Evolutionary conservation across 495 filamentous ascomycete species (phyloP).

Genomic region (Penicillium bovifimosum): DNA sequence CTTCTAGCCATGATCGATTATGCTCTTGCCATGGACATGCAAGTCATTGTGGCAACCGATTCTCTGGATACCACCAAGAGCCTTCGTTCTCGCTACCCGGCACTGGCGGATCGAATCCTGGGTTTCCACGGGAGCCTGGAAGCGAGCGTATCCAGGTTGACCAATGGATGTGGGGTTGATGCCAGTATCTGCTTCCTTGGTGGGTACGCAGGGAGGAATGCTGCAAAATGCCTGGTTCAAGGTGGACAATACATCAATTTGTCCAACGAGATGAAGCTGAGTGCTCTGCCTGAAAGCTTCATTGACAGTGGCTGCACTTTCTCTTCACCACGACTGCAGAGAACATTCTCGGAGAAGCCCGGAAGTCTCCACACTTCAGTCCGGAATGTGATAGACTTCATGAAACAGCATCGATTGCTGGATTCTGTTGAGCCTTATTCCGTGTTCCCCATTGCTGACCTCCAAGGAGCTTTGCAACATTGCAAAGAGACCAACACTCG

Average conservation of each 20-base stretch:
- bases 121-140: slow-evolving; percentile 10
- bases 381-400: slow-evolving; percentile 13
- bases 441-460: slow-evolving; percentile 9
- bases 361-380: slow-evolving; percentile 11
- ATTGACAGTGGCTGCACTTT: slow-evolving; percentile 19
- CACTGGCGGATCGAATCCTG: slow-evolving; percentile 8
- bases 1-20: slow-evolving; percentile 18
- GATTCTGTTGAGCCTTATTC: slow-evolving; percentile 13
- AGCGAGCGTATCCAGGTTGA: slow-evolving; percentile 11
- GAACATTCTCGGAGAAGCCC: slow-evolving; percentile 11
- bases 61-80: slow-evolving; percentile 4
- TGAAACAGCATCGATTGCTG: slow-evolving; percentile 14
- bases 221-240: slow-evolving; percentile 14
- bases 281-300: slow-evolving; percentile 18
- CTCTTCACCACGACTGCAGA: slow-evolving; percentile 8
- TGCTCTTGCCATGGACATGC: slow-evolving; percentile 9
- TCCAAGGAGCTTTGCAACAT: slow-evolving; percentile 12
- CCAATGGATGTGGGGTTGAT: slow-evolving; percentile 19
- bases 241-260: slow-evolving; percentile 23
- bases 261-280: slow-evolving; percentile 20
- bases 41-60: slow-evolving; percentile 17
- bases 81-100: slow-evolving; percentile 9
- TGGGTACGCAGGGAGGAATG: slow-evolving; percentile 18
- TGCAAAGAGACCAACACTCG: slow-evolving; percentile 5
- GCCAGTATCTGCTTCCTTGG: slow-evolving; percentile 11